Base-by-base conservation (phyloP, 1,139 yeast species). In the Blastobotrys apis region DNA sequence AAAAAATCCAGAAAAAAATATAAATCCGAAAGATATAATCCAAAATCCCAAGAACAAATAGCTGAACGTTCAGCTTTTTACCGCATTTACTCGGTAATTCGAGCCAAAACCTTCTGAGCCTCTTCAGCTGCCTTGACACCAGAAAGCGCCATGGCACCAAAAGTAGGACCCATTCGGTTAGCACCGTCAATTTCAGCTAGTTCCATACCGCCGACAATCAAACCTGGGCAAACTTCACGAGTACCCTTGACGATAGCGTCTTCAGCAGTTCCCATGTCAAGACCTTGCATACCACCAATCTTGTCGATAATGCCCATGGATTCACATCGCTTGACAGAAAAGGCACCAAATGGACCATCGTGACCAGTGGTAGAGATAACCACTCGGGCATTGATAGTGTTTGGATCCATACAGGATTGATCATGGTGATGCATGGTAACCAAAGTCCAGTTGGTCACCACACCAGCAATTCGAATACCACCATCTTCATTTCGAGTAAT, bases 301-400 rank as follows among this genome's bases (percentile, higher is more conserved):
- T 76, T 71, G 51, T 69, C 63, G 45, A 74, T 65, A n/a, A 61
- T 44, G 20, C 63, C 63, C 57, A 64, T 58, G 34, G 60, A 53
- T 23, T 59, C 60, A 26, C 62, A 53, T 59, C 80, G 69, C 68
- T 75, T 75, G 53, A 84, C 88, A 48, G 80, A 75, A 66, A 81
- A 82, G n/a, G 90, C 90, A 48, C 92, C 92, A 66, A 82, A 81
- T 44, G 88, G 88, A 56, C 92, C 92, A 62, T 83, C 92, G 58
- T 83, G 92, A 44, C 92, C 92, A 33, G 86, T 77, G 49, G 88
- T 79, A 13, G 88, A 81, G 49, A 83, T 69, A 45, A 83, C 77
- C 44, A 83, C 78, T 57, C 81, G 80, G 50, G 82, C 75, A 60
- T 81, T 83, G 69, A 83, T 81, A 48, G 87, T 83, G 68, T 83